phyloP scores from a whole-genome alignment of 2,329 filamentous ascomycete genomes.

The Teratosphaeria viscida region DNA sequence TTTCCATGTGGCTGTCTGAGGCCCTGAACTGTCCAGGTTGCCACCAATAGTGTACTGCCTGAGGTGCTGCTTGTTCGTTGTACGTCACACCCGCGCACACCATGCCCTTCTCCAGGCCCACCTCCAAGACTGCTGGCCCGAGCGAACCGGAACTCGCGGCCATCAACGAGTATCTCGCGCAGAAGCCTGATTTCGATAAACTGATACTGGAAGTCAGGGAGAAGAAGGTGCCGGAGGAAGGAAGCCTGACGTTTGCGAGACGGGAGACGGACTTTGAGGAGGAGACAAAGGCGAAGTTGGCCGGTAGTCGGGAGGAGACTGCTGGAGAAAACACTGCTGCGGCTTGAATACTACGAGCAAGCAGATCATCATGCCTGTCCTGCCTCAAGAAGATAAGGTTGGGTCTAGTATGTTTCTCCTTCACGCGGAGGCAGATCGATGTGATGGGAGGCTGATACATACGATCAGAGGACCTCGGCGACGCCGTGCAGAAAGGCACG shows the following conservation, averaged over 20 bases:
- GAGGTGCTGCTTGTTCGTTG: neutral
- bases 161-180: neutral
- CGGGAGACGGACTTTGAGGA: neutral
- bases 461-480: neutral
- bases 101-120: neutral
- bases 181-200: neutral
- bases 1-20: neutral
- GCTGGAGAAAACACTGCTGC: neutral
- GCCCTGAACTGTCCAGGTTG: neutral
- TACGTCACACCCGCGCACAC: neutral
- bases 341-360: neutral
- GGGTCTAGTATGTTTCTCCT: neutral
- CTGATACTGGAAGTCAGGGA: neutral
- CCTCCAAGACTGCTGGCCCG: neutral
- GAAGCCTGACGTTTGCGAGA: neutral
- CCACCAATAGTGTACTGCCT: too few species aligned
- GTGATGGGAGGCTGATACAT: neutral
- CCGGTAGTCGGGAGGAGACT: neutral
- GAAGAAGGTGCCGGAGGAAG: neutral
- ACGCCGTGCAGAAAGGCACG: neutral
- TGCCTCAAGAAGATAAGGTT: slow-evolving; percentile 30
- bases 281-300: neutral
- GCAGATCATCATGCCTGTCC: slow-evolving; percentile 29
- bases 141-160: neutral
- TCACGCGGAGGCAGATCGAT: neutral